A percentile compares a stretch with the other conserved stretches of the same genome.
Conservation (phyloP, 2,329 filamentous ascomycete genomes). For the Ophiostoma himal-ulmi region DNA sequence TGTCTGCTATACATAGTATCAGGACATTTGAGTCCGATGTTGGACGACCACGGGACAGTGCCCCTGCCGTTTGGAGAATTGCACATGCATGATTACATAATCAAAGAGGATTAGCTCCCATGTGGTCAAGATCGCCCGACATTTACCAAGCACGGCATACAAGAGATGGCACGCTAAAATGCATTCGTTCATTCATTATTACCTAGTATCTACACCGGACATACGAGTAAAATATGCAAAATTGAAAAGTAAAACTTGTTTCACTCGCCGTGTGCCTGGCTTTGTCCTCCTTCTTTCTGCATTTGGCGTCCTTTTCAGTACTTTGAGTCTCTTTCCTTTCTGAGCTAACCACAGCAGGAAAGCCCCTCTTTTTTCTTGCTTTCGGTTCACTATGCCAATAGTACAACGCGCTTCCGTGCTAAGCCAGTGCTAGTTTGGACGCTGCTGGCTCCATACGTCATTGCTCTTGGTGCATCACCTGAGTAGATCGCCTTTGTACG, state of each 20-base stretch:
- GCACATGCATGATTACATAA: not conserved
- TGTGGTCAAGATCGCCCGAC: too few relatives aligned
- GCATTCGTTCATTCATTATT: not conserved
- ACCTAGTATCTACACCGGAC: not conserved
- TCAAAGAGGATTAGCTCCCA: not conserved
- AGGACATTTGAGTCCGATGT: not conserved
- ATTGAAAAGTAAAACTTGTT: not conserved
- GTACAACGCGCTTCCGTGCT: not conserved
- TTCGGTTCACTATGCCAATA: not conserved
- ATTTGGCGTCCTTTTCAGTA: not conserved
- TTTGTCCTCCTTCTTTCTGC: slow-evolving; percentile 2
- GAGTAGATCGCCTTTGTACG: slow-evolving; percentile 9
- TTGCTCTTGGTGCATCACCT: slow-evolving; percentile 3
- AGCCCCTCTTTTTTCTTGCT: not conserved
- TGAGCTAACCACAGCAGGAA: not conserved
- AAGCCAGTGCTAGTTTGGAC: not conserved
- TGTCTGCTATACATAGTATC: not conserved
- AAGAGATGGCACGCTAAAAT: not conserved
- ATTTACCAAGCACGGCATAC: not conserved
- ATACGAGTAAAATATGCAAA: not conserved
- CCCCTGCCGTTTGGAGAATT: not conserved
- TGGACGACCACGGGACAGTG: too few relatives aligned
- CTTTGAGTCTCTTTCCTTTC: slow-evolving; percentile 1
- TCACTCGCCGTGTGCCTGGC: not conserved
- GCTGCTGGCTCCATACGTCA: slow-evolving; percentile 5